These are phyloP conservation scores for Schizophyllum amplum DNA, from an alignment of 1,284 basidiomycete genomes.

Conservation along the genomic window DNA sequence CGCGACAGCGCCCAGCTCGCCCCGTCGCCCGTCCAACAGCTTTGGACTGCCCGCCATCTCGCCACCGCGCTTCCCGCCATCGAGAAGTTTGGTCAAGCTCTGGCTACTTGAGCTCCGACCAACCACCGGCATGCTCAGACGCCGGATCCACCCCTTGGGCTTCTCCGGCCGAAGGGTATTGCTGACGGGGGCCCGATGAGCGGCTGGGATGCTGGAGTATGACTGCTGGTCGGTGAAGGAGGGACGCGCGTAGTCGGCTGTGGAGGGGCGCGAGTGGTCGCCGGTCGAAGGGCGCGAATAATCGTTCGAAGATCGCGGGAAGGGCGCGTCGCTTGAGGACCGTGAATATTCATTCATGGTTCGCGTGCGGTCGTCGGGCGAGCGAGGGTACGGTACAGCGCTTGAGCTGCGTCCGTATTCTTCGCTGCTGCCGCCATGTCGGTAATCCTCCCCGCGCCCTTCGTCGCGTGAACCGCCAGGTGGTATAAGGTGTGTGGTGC, in stretches of 20 bases:
- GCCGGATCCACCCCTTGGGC: slow-evolving; percentile 64
- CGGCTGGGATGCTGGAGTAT: slow-evolving; percentile 40
- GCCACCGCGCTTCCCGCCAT: slow-evolving; percentile 16
- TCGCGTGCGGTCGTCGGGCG: slow-evolving; percentile 11
- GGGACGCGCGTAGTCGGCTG: slow-evolving; percentile 41
- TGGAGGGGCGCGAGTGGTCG: slow-evolving; percentile 15
- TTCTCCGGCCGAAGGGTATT: slow-evolving; percentile 39
- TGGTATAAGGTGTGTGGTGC: slow-evolving; percentile 35
- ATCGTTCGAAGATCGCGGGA: slow-evolving; percentile 16
- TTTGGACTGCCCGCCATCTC: too few relatives aligned
- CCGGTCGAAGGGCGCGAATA: slow-evolving; percentile 11
- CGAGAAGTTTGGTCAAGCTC: slow-evolving; percentile 31
- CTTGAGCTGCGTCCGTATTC: too few relatives aligned
- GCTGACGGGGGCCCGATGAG: slow-evolving; percentile 54
- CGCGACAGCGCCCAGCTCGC: slow-evolving; percentile 17
- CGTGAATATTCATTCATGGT: slow-evolving; percentile 12
- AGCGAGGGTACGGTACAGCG: neutral
- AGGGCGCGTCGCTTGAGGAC: slow-evolving; percentile 18
- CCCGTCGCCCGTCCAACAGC: slow-evolving; percentile 8
- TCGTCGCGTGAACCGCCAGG: too few relatives aligned
- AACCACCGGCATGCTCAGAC: slow-evolving; percentile 68
- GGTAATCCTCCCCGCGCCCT: neutral
- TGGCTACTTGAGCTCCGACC: slow-evolving; percentile 44
- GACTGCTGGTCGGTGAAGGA: slow-evolving; percentile 58
- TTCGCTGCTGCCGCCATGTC: neutral